A percentile compares a stretch with the other conserved stretches of the same genome.
Conservation (phyloP, 2,329 filamentous ascomycete genomes). For the Leptographium lundbergii region DNA sequence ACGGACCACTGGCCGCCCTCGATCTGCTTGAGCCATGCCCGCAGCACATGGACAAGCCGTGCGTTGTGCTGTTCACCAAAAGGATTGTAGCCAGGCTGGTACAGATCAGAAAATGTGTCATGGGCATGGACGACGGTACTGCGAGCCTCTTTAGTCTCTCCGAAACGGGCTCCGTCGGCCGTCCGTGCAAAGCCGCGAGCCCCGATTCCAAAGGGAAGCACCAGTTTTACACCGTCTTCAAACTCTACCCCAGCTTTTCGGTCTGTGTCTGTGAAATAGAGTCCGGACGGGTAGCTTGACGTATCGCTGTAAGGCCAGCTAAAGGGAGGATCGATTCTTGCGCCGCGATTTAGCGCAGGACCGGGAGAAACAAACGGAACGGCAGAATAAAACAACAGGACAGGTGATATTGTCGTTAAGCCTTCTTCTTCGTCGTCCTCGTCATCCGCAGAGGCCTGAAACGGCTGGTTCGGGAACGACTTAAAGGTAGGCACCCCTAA, state of each 20-base stretch:
- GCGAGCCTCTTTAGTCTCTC: not conserved
- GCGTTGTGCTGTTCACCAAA: not conserved
- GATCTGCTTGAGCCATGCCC: not conserved
- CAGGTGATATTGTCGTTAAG: not conserved
- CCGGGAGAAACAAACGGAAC: not conserved
- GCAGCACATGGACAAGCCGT: not conserved
- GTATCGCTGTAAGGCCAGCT: not conserved
- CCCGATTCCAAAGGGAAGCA: not conserved
- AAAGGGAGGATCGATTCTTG: not conserved
- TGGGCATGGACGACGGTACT: not conserved
- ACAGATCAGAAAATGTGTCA: not conserved
- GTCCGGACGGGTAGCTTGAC: not conserved
- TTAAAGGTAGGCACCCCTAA: not conserved
- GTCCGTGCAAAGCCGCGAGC: not conserved
- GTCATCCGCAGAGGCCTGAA: not conserved
- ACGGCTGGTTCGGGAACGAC: not conserved
- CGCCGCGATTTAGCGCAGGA: not conserved
- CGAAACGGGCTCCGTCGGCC: not conserved
- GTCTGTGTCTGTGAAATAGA: not conserved
- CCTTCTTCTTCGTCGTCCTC: not conserved
- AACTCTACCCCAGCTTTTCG: not conserved
- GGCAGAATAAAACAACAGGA: not conserved
- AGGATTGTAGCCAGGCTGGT: not conserved
- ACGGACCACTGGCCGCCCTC: not conserved
- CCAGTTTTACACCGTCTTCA: not conserved